Evolutionary conservation across 2,329 filamentous ascomycete species (phyloP).

Genomic region (Ampelomyces quisqualis): DNA sequence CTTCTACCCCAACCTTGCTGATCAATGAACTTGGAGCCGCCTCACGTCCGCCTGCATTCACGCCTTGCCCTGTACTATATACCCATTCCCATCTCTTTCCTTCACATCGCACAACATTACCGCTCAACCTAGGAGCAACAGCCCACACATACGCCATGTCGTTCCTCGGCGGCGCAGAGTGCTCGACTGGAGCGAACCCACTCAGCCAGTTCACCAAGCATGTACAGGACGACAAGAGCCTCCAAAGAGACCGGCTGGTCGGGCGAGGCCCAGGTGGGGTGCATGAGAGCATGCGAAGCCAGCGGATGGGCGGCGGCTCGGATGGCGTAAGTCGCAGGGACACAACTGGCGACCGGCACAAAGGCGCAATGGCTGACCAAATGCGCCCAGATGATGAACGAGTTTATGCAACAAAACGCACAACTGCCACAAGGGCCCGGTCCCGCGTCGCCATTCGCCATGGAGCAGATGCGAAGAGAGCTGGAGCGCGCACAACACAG

Average conservation of each 20-base stretch:
- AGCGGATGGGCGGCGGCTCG: constrained; percentile 66
- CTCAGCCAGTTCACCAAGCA: constrained; percentile 98
- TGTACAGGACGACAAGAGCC: constrained; percentile 90
- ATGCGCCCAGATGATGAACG: constrained; percentile 76
- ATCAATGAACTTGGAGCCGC: constrained; percentile 19
- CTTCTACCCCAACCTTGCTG: constrained; percentile 24
- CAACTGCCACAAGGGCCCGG: constrained; percentile 58
- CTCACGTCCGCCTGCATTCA: background rate
- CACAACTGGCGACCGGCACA: background rate
- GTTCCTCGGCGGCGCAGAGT: constrained; percentile 93
- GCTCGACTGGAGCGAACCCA: constrained; percentile 93
- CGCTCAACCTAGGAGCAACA: too few relatives aligned
- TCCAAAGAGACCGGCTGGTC: constrained; percentile 86
- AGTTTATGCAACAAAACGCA: constrained; percentile 79
- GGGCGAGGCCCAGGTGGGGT: constrained; percentile 70
- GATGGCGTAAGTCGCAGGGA: constrained; percentile 51
- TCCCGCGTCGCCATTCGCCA: constrained; percentile 60
- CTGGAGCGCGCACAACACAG: constrained; percentile 58
- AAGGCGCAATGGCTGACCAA: constrained; percentile 27
- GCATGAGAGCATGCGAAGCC: constrained; percentile 75
- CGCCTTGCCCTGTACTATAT: constrained; percentile 2
- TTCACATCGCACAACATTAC: background rate
- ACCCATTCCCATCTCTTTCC: background rate
- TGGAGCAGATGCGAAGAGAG: constrained; percentile 67
- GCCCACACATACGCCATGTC: constrained; percentile 65